A percentile compares a stretch with the other conserved stretches of the same genome.
These are phyloP conservation scores for Nemania sp. DNA, from an alignment of 2,329 filamentous ascomycete genomes.

Conservation along the genomic window DNA sequence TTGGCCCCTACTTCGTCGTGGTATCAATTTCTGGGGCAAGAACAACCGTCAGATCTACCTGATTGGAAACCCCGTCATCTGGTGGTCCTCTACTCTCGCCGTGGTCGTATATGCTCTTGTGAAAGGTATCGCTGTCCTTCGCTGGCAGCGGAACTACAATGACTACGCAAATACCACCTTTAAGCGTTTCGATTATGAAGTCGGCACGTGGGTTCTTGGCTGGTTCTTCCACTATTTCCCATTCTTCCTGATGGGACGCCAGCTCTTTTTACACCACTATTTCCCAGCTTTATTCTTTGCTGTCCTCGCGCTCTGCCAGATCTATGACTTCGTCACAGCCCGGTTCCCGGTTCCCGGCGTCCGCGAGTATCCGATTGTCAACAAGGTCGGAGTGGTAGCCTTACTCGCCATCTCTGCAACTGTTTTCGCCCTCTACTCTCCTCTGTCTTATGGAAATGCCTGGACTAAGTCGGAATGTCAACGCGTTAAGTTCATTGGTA, in stretches of 20 bases:
- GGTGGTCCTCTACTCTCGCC: conserved; percentile 85
- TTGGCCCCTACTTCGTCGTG: conserved; percentile 89
- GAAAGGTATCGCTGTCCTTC: conserved; percentile 84
- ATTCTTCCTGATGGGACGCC: conserved; percentile 96
- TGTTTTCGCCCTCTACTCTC: conserved; percentile 83
- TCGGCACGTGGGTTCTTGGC: conserved; percentile 85
- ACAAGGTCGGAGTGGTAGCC: conserved; percentile 71
- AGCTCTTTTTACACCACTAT: conserved; percentile 98
- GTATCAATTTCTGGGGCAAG: conserved; percentile 99
- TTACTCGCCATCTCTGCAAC: conserved; percentile 76
- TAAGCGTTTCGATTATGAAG: conserved; percentile 97
- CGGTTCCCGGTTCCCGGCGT: conserved; percentile 72
- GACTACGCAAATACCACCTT: conserved; percentile 84
- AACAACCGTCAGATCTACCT: conserved; percentile 95
- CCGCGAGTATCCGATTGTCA: conserved; percentile 71
- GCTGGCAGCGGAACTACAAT: conserved; percentile 91
- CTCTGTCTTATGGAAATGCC: conserved; percentile 87
- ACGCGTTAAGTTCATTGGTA: conserved; percentile 81
- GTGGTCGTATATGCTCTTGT: conserved; percentile 78
- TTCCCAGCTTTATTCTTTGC: conserved; percentile 97
- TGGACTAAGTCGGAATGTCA: conserved; percentile 92
- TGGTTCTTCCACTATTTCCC: conserved; percentile 99
- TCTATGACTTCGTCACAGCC: conserved; percentile 82
- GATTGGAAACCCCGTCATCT: conserved; percentile 91
- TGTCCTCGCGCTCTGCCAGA: conserved; percentile 84